These are phyloP conservation scores for Saccharomyces hybrid DNA, from an alignment of 1,139 yeast species.

Conservation along the genomic window DNA sequence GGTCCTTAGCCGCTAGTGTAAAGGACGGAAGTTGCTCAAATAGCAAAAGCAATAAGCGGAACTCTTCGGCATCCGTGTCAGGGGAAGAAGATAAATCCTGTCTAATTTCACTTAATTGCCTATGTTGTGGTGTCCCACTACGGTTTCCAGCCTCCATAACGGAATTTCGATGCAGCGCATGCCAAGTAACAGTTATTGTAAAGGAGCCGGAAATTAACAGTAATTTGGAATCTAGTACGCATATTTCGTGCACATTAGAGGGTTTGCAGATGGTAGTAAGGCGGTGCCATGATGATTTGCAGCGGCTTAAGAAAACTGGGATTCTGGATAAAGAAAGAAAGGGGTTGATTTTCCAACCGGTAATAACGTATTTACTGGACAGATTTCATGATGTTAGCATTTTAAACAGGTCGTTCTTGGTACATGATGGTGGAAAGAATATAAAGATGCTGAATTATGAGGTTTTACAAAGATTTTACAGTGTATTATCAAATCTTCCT, in stretches of 20 bases:
- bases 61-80: neutral
- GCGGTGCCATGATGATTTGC: constrained; percentile 8
- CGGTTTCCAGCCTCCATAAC: constrained; percentile 40
- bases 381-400: constrained; percentile 39
- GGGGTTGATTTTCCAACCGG: constrained; percentile 43
- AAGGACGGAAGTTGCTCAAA: neutral
- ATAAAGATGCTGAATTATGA: constrained; percentile 34
- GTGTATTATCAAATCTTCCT: constrained; percentile 43
- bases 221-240: neutral
- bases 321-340: constrained; percentile 6
- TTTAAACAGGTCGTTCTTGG: constrained; percentile 45
- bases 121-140: constrained; percentile 57
- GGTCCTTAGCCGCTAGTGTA: neutral
- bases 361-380: constrained; percentile 39
- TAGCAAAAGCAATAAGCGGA: neutral
- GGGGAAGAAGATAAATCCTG: neutral
- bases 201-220: neutral
- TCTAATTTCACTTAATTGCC: constrained; percentile 9
- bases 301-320: constrained; percentile 6
- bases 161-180: constrained; percentile 51
- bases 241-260: constrained; percentile 3
- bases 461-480: constrained; percentile 41
- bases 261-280: constrained; percentile 7
- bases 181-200: constrained; percentile 38
- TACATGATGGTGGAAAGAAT: constrained; percentile 20